Percentiles rank a stretch among this genome's conserved stretches.
These are phyloP conservation scores for Ascochyta fabae DNA, from an alignment of 2,329 filamentous ascomycete species.

Conservation along the genomic window DNA sequence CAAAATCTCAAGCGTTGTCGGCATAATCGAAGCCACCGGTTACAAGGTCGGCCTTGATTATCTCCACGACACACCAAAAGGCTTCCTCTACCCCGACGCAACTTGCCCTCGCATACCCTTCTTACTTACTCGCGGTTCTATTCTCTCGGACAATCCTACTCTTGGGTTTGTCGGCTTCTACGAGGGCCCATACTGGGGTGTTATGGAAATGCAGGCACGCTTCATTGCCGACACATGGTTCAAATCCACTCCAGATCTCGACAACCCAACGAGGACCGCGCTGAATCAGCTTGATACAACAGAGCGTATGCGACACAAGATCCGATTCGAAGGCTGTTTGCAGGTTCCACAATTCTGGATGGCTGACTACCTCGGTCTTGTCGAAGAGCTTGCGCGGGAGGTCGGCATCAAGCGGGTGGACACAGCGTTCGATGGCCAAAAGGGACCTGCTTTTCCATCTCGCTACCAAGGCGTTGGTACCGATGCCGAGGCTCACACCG, in stretches of 20 bases:
- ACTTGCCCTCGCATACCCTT: constrained; percentile 55
- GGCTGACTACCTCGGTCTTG: constrained; percentile 78
- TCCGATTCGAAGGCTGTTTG: constrained; percentile 40
- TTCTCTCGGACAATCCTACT: constrained; percentile 65
- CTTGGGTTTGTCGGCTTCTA: constrained; percentile 86
- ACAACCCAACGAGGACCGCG: not conserved
- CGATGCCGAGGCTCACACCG: constrained; percentile 52
- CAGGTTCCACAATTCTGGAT: constrained; percentile 77
- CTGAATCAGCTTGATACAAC: constrained; percentile 30
- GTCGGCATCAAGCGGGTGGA: constrained; percentile 59
- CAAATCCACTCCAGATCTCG: constrained; percentile 27
- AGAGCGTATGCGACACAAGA: constrained; percentile 53
- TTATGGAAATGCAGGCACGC: constrained; percentile 85
- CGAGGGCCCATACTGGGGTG: constrained; percentile 82
- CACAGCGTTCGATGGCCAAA: constrained; percentile 52
- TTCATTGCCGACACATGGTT: constrained; percentile 69
- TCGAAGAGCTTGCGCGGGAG: constrained; percentile 71
- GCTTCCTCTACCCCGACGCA: constrained; percentile 66
- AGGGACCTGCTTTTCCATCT: constrained; percentile 54
- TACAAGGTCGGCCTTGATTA: constrained; percentile 72
- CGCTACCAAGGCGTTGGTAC: constrained; percentile 40
- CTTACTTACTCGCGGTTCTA: constrained; percentile 73
- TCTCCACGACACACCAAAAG: constrained; percentile 63
- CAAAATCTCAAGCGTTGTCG: constrained; percentile 45
- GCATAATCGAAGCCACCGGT: constrained; percentile 77